phyloP scores from a whole-genome alignment of 2,329 filamentous ascomycete genomes.

The Neurospora sp. region DNA sequence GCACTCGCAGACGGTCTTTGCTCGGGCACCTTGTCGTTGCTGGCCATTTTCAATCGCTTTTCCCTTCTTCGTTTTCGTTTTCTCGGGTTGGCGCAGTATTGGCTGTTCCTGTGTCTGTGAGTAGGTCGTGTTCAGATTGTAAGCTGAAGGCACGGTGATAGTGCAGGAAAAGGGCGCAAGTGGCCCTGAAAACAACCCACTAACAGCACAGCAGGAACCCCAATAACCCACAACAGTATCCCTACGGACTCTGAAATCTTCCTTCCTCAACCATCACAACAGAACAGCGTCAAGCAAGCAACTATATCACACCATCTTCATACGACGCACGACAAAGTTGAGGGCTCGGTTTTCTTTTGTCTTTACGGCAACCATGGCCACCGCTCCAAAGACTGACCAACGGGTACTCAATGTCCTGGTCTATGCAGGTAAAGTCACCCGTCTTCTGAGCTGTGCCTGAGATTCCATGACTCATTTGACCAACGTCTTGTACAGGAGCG shows the following conservation, averaged over 20 bases:
- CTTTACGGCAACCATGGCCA: background rate
- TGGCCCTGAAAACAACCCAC: background rate
- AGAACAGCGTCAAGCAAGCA: slow-evolving; percentile 13
- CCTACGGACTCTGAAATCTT: background rate
- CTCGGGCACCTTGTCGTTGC: background rate
- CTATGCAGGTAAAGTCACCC: slow-evolving; percentile 61
- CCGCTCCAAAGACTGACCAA: slow-evolving; percentile 42
- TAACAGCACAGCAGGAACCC: background rate
- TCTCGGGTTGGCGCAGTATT: background rate
- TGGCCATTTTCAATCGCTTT: background rate
- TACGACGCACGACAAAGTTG: background rate
- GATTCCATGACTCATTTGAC: slow-evolving; percentile 10
- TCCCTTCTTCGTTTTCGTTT: background rate
- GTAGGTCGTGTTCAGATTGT: slow-evolving; percentile 1
- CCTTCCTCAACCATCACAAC: background rate
- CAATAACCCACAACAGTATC: background rate
- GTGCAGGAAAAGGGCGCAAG: background rate
- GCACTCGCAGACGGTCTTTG: slow-evolving; percentile 1
- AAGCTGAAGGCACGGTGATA: background rate
- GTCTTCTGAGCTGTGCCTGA: background rate
- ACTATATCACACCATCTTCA: background rate
- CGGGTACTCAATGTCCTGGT: slow-evolving; percentile 83
- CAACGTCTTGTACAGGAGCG: slow-evolving; percentile 45
- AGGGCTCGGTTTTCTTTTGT: background rate
- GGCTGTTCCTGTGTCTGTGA: background rate